phyloP scores from a whole-genome alignment of 1,284 basidiomycete species.

The Ganoderma sinense region DNA sequence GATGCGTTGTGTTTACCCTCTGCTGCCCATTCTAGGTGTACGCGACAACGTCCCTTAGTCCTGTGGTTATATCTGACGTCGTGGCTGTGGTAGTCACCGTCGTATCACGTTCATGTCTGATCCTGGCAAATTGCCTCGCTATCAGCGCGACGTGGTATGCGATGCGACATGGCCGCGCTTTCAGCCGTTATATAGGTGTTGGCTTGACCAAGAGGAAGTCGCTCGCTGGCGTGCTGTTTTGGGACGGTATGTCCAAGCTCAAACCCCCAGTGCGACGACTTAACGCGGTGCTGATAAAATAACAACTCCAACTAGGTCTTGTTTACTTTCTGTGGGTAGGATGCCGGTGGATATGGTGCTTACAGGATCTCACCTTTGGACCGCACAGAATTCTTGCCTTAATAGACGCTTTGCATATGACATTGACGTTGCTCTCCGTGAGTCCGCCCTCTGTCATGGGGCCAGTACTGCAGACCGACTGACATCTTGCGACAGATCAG shows the following conservation, averaged over 20 bases:
- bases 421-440: neutral
- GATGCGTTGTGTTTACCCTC: neutral
- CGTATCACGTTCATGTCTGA: neutral
- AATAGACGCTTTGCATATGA: neutral
- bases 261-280: neutral
- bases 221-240: neutral
- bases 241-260: neutral
- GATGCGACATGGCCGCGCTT: neutral
- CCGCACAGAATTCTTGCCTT: neutral
- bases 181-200: neutral
- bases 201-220: neutral
- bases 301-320: neutral
- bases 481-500: neutral
- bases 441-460: neutral
- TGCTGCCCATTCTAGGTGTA: neutral
- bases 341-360: neutral
- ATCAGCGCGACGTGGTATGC: neutral
- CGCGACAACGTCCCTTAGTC: neutral
- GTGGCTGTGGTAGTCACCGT: neutral
- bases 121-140: neutral
- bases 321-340: neutral
- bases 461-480: neutral
- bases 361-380: neutral
- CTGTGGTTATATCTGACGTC: neutral
- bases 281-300: neutral